Conservation (phyloP, 148 eudicot species). For the Arbutus unedo region DNA sequence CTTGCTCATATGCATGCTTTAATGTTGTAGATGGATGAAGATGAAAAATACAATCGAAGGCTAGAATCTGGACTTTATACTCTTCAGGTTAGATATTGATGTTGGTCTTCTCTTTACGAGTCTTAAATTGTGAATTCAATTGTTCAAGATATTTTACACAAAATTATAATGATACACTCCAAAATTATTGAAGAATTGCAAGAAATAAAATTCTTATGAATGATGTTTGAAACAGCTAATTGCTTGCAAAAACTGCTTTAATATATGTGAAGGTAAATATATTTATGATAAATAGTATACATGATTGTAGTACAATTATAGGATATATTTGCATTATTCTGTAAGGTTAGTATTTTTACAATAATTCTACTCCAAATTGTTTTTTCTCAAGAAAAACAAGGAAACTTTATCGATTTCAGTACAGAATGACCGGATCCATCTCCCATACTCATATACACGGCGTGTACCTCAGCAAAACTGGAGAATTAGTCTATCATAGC, state of each 20-base stretch:
- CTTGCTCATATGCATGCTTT: slow-evolving; percentile 18
- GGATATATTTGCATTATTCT: no score
- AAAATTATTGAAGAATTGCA: not conserved
- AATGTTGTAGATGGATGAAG: slow-evolving; percentile 84
- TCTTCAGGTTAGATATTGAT: slow-evolving; percentile 61
- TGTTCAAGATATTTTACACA: not conserved
- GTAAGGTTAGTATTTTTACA: not conserved
- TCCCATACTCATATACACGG: not conserved
- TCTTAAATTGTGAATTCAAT: not conserved
- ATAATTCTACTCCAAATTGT: not conserved
- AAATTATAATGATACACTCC: not conserved
- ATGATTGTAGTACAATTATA: not conserved
- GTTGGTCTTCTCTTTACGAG: not conserved
- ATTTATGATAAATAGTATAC: not conserved
- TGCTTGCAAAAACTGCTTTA: not conserved
- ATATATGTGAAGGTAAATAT: not conserved
- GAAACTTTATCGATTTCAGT: not conserved
- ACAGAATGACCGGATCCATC: not conserved
- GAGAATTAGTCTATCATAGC: not conserved
- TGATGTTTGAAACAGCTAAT: not conserved
- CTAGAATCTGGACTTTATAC: slow-evolving; percentile 92
- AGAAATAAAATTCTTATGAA: not conserved
- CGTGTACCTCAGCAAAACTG: not conserved
- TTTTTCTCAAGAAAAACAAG: not conserved
- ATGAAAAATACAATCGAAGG: slow-evolving; percentile 78